Evolutionary conservation across 2,329 filamentous ascomycete genomes (phyloP), one percentile per base, ranked within the genome.

Genomic region (Claviceps spartinae): DNA sequence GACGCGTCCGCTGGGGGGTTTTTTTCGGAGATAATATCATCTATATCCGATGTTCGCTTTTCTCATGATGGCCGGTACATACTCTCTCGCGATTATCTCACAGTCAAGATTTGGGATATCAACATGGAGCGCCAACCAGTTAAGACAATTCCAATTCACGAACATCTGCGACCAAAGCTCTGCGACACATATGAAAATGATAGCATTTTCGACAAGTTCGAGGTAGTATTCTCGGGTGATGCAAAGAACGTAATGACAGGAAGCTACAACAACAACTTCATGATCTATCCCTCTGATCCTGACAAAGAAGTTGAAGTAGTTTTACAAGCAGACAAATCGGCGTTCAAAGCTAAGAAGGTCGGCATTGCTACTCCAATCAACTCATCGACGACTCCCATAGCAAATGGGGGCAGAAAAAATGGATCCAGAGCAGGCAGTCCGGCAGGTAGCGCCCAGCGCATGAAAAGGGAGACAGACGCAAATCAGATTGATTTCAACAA

Each of bases 401-500:
- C 81, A 84, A 61, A 86, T 64, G 82, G 82, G 55, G 78, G 81
- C 57, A 96, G 95, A 81, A 96, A 95, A 76, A 82, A 83, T 53
- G 83, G 84, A 48, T 95, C 89, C 56, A 81, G 93, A 70, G 88
- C 90, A 54, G 87, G 84, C 59, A 96, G 90, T 67, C 91, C 93
- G 55, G 86, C 86, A 37, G 83, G 81, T 49, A 82, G 82, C 49
- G 75, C 78, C 45, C 88, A 93, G 66, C 81, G 93, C 61, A 97
- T 98, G 93, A 85, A 90, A 64, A 97, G 96, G 74, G 93, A 98
- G 75, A 98, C 93, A 50, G 93, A 98, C 69, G 93, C 93, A 54
- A 91, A 98, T 69, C 91, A 97, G 73, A 97, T 97, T 69, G 93
- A 98, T 71, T 98, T 97, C 72, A 97, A 97, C 79, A 98, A 97